phyloP scores from a whole-genome alignment of 495 filamentous ascomycete species.

The Cudoniella acicularis region DNA sequence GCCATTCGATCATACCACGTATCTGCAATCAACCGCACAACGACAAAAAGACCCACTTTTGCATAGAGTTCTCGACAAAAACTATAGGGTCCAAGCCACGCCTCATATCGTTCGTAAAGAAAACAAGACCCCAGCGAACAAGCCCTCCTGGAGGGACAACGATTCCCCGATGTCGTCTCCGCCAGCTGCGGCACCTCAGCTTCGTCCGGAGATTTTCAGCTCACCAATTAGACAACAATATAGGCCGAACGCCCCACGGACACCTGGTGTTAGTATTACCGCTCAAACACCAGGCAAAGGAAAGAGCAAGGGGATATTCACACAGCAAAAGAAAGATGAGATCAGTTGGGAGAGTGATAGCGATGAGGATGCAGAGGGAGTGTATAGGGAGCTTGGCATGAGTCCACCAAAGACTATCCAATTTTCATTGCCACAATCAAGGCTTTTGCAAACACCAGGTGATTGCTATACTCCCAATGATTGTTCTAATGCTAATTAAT shows the following conservation, averaged over 20 bases:
- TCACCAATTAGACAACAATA: slow-evolving; percentile 52
- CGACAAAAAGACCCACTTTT: slow-evolving; percentile 66
- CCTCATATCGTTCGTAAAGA: slow-evolving; percentile 55
- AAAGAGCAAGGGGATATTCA: slow-evolving; percentile 43
- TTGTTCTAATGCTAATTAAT: too few relatives aligned
- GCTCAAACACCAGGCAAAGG: slow-evolving; percentile 55
- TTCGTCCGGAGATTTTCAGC: slow-evolving; percentile 82
- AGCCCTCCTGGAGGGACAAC: slow-evolving; percentile 34
- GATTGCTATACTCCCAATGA: slow-evolving; percentile 29
- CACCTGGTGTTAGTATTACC: slow-evolving; percentile 70
- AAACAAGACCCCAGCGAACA: slow-evolving; percentile 22
- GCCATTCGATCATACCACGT: slow-evolving; percentile 29
- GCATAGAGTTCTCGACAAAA: slow-evolving; percentile 87
- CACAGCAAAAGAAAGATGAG: slow-evolving; percentile 38
- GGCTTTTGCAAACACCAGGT: slow-evolving; percentile 90
- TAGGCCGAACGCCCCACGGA: slow-evolving; percentile 41
- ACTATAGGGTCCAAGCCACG: slow-evolving; percentile 88
- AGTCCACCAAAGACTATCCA: slow-evolving; percentile 97
- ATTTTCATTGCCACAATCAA: slow-evolving; percentile 84
- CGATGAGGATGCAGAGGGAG: slow-evolving; percentile 57
- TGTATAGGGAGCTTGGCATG: slow-evolving; percentile 57
- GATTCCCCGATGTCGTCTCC: slow-evolving; percentile 67
- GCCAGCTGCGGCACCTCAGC: slow-evolving; percentile 71
- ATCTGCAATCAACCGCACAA: slow-evolving; percentile 38
- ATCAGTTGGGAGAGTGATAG: slow-evolving; percentile 59